Base-by-base conservation (phyloP, 306 rosid genomes). In the Fragaria vesca region DNA sequence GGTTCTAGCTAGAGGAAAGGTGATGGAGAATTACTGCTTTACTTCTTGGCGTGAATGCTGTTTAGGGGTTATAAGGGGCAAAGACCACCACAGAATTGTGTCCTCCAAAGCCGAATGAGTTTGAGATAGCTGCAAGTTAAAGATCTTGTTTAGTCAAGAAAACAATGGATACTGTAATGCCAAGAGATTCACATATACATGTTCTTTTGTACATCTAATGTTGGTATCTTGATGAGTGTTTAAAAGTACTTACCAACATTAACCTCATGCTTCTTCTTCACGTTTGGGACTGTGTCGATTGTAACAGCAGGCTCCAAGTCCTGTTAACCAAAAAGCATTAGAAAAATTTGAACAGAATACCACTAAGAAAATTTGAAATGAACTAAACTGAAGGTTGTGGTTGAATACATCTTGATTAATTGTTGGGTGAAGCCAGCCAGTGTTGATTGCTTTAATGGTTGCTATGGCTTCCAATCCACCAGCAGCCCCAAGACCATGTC, bases 391-490 rank as follows among this genome's bases (percentile, higher is more conserved):
- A 11, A 36, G 61, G 60, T 11, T 17, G 16, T 5, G 81, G 43
- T 43, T 45, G 18, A 81, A 30, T 85, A 88, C 91, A 77, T 87
- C 87, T 87, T 87, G 93, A 78, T 91, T 91, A 74, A 87, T 86
- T n/a, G 87, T 83, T 76, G 97, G 97, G 79, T 91, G 97, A 74
- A 91, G 62, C 97, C 92, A 89, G 17, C 96, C 89, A 12, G 87
- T 89, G 71, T 79, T 86, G 46, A 91, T 91, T 77, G 97, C 92
- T 85, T 89, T 87, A 24, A 91, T 89, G 28, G 92, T 89, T 78
- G 90, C 89, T 73, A 91, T 82, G 75, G 93, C 96, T 86, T 89
- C 96, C 85, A 91, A 81, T 57, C 91, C 93, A 76, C 93, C 96
- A 72, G 93, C 85, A 79, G 96, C 96, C 4, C 93, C 96, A 42